phyloP scores from a whole-genome alignment of 1,139 yeast genomes.

The Taiozyma onychis region DNA sequence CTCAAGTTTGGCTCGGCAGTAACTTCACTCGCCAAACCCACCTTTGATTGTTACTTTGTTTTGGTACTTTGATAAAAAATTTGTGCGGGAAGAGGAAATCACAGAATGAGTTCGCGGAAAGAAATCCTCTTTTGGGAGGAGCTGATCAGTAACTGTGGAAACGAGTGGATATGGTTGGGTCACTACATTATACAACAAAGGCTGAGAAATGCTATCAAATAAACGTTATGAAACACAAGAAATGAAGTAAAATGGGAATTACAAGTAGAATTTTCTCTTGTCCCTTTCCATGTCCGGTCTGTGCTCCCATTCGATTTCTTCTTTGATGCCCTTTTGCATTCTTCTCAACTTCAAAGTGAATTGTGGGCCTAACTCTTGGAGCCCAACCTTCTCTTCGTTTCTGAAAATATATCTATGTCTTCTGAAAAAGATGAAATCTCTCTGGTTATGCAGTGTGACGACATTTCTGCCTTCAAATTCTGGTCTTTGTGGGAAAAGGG shows the following conservation, averaged over 20 bases:
- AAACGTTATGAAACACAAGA: background rate
- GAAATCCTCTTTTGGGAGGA: background rate
- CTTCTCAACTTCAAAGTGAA: conserved; percentile 86
- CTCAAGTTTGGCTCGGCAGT: background rate
- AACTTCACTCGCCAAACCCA: background rate
- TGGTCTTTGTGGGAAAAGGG: conserved; percentile 87
- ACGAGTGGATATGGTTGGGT: background rate
- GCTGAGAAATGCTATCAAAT: background rate
- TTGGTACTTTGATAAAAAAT: conserved; percentile 1
- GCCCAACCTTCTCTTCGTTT: conserved; percentile 87
- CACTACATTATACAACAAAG: background rate
- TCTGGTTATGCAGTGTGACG: conserved; percentile 88
- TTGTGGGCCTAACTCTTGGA: conserved; percentile 96
- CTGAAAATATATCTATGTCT: conserved; percentile 88
- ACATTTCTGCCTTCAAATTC: conserved; percentile 95
- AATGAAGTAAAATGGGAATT: conserved; percentile 18
- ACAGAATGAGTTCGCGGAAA: background rate
- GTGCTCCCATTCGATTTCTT: conserved; percentile 95
- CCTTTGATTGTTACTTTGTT: conserved; percentile 1
- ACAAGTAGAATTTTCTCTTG: conserved; percentile 85
- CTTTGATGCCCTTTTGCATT: conserved; percentile 84
- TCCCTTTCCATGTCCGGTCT: conserved; percentile 95
- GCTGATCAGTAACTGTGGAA: background rate
- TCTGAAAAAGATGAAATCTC: conserved; percentile 92
- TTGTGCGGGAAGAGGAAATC: background rate